phyloP scores from a whole-genome alignment of 2,329 filamentous ascomycete genomes.

The Colletotrichum tabaci region DNA sequence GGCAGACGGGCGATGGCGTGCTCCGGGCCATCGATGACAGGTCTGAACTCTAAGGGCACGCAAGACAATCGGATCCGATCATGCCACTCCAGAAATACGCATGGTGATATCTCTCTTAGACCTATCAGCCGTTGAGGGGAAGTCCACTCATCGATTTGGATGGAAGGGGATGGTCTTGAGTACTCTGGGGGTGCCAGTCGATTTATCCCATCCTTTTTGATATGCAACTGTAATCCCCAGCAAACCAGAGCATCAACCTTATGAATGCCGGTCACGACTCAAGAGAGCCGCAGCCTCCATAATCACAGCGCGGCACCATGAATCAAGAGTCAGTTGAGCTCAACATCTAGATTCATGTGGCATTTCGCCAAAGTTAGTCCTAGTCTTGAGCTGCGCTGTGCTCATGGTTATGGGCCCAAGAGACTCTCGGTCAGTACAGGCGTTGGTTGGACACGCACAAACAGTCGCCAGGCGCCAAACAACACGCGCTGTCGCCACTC shows the following conservation, averaged over 20 bases:
- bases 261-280: no score
- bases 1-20: neutral
- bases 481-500: neutral
- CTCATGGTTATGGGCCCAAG: neutral
- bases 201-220: neutral
- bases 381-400: neutral
- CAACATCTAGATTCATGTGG: neutral
- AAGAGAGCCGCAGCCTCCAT: no score
- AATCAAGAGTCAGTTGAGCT: neutral
- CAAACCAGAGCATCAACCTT: no score
- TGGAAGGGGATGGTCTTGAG: neutral
- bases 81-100: neutral
- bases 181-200: neutral
- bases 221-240: no score
- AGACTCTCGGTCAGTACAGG: no score
- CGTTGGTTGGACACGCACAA: neutral
- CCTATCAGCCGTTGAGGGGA: no score
- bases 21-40: neutral
- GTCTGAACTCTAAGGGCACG: neutral
- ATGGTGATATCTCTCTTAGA: neutral
- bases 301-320: rapidly evolving
- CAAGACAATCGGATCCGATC: neutral
- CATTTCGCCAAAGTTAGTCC: neutral
- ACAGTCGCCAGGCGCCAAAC: neutral
- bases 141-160: no score